Evolutionary conservation across 768 basidiomycete genomes (phyloP).

Genomic region (Pholiota microspora): DNA sequence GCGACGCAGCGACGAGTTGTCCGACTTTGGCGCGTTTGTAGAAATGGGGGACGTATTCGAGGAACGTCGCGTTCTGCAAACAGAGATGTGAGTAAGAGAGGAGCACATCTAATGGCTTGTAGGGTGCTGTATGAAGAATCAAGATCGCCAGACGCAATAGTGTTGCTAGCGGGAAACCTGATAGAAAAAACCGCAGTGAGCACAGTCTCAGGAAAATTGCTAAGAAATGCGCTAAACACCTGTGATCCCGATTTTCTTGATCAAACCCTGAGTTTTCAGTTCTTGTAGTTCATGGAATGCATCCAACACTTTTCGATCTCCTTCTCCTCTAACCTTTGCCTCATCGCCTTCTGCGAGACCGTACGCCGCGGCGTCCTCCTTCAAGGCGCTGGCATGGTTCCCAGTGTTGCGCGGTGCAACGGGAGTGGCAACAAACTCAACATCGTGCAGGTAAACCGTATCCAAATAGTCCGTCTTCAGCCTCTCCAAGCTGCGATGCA

Average conservation of each 20-base stretch:
- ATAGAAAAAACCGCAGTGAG: neutral
- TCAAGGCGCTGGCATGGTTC: conserved; percentile 54
- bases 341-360: conserved; percentile 63
- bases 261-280: conserved; percentile 69
- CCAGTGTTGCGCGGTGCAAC: conserved; percentile 51
- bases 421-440: conserved; percentile 68
- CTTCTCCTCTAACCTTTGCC: conserved; percentile 56
- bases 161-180: conserved; percentile 80
- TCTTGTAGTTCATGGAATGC: conserved; percentile 65
- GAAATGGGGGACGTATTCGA: conserved; percentile 55
- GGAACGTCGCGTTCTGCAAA: conserved; percentile 66
- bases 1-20: conserved; percentile 77
- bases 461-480: conserved; percentile 80
- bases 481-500: conserved; percentile 64
- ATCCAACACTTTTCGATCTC: conserved; percentile 69
- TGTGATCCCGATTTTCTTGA: conserved; percentile 76
- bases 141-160: conserved; percentile 82
- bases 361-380: conserved; percentile 53
- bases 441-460: conserved; percentile 79
- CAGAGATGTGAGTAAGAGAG: conserved; percentile 82
- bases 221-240: conserved; percentile 41
- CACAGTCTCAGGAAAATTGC: neutral
- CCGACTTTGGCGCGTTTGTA: conserved; percentile 59
- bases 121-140: conserved; percentile 63
- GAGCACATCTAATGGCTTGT: conserved; percentile 72